These are phyloP conservation scores for Seiridium unicorne DNA, from an alignment of 2,329 filamentous ascomycete species.

Conservation along the genomic window DNA sequence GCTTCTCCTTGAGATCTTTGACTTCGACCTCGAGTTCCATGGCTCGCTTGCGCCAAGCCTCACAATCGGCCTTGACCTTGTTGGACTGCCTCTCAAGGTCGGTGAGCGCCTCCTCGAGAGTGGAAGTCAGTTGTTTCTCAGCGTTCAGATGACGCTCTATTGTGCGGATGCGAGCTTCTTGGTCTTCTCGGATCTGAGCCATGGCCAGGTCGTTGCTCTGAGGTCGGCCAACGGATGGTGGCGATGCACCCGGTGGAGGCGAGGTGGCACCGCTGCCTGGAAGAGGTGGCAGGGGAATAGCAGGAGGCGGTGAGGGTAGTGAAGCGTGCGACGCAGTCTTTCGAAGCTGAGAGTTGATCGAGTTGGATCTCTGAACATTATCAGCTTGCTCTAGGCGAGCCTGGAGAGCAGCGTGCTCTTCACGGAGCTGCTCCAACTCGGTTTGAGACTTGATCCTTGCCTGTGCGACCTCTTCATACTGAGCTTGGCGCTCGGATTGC, in stretches of 20 bases:
- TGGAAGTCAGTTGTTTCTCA: constrained; percentile 94
- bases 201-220: constrained; percentile 77
- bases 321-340: constrained; percentile 83
- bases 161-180: constrained; percentile 89
- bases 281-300: constrained; percentile 91
- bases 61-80: constrained; percentile 87
- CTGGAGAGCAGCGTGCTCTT: constrained; percentile 74
- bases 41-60: constrained; percentile 87
- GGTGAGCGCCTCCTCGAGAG: constrained; percentile 90
- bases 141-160: constrained; percentile 96
- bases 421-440: constrained; percentile 65
- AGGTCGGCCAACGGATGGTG: constrained; percentile 63
- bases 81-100: constrained; percentile 91
- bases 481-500: constrained; percentile 69
- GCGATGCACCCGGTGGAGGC: constrained; percentile 42
- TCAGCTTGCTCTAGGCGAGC: constrained; percentile 29
- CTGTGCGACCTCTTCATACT: constrained; percentile 76
- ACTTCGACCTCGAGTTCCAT: constrained; percentile 71
- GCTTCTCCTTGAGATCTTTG: constrained; percentile 60
- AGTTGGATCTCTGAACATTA: constrained; percentile 56
- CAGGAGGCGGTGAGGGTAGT: constrained; percentile 88
- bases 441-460: constrained; percentile 61
- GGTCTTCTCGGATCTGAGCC: constrained; percentile 85
- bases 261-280: constrained; percentile 58
- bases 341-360: constrained; percentile 66